phyloP scores from a whole-genome alignment of 495 filamentous ascomycete genomes.

The Hyphodiscus hymeniophilus region DNA sequence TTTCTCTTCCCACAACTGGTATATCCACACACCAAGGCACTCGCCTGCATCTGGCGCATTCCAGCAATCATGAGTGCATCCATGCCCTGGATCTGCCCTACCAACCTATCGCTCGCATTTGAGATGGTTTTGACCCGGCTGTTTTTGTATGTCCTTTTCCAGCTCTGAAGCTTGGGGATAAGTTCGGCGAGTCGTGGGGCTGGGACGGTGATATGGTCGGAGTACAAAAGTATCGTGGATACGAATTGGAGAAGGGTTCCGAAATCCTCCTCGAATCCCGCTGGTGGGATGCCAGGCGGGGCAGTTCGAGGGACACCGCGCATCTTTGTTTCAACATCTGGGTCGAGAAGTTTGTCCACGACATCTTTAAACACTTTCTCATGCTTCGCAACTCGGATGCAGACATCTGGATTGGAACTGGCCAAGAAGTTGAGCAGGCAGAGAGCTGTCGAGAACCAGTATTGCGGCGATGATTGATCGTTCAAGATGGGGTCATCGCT shows the following conservation, averaged over 20 bases:
- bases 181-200: slow-evolving; percentile 14
- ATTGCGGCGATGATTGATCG: slow-evolving; percentile 10
- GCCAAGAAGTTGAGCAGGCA: slow-evolving; percentile 14
- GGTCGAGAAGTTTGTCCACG: slow-evolving; percentile 13
- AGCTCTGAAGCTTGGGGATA: slow-evolving; percentile 2
- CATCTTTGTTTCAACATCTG: slow-evolving; percentile 10
- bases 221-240: slow-evolving; percentile 15
- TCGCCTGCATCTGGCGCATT: slow-evolving; percentile 9
- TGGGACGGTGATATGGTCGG: slow-evolving; percentile 5
- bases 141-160: slow-evolving; percentile 10
- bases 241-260: slow-evolving; percentile 16
- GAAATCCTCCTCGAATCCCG: slow-evolving; percentile 17
- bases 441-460: slow-evolving; percentile 17
- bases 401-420: slow-evolving; percentile 9
- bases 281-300: background rate
- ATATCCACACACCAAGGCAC: slow-evolving; percentile 10
- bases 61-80: slow-evolving; percentile 9
- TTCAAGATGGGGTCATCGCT: slow-evolving; percentile 15
- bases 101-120: slow-evolving; percentile 11
- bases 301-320: slow-evolving; percentile 2
- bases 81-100: slow-evolving; percentile 15
- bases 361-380: slow-evolving; percentile 10
- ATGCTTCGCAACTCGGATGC: slow-evolving; percentile 5
- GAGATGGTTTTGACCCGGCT: slow-evolving; percentile 10
- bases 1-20: slow-evolving; percentile 1